Evolutionary conservation across 176 grass and related monocot species (phyloP).

Genomic region (Oryza punctata): DNA sequence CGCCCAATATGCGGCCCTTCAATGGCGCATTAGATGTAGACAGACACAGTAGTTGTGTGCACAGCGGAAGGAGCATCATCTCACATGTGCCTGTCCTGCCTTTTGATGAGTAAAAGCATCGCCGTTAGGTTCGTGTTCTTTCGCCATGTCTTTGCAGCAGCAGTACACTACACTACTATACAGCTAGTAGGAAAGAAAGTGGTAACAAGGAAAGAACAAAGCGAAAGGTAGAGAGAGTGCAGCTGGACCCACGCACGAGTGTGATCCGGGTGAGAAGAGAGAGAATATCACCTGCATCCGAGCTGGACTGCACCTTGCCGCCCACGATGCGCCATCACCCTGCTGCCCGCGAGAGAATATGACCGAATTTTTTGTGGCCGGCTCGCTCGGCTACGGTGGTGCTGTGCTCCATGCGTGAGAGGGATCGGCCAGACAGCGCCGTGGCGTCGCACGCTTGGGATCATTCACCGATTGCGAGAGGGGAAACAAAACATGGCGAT

Average conservation of each 20-base stretch:
- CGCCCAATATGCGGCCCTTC: constrained; percentile 11
- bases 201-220: constrained; percentile 5
- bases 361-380: background rate
- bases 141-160: constrained; percentile 13
- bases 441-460: background rate
- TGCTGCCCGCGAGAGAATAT: background rate
- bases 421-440: background rate
- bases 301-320: constrained; percentile 35
- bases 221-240: constrained; percentile 22
- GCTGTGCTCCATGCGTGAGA: constrained; percentile 29
- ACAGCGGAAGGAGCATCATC: constrained; percentile 38
- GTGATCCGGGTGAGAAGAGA: constrained; percentile 6
- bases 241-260: constrained; percentile 25
- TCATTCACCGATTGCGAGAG: background rate
- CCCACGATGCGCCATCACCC: background rate
- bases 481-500: too few relatives aligned
- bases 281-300: constrained; percentile 2
- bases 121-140: constrained; percentile 35
- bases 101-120: constrained; percentile 34
- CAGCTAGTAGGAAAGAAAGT: background rate
- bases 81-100: constrained; percentile 42
- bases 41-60: background rate
- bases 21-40: constrained; percentile 35
- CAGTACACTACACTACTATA: background rate
- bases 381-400: background rate